Evolutionary conservation across 2,329 filamentous ascomycete species (phyloP).

Genomic region (Chrysoporthe deuterocubensis): DNA sequence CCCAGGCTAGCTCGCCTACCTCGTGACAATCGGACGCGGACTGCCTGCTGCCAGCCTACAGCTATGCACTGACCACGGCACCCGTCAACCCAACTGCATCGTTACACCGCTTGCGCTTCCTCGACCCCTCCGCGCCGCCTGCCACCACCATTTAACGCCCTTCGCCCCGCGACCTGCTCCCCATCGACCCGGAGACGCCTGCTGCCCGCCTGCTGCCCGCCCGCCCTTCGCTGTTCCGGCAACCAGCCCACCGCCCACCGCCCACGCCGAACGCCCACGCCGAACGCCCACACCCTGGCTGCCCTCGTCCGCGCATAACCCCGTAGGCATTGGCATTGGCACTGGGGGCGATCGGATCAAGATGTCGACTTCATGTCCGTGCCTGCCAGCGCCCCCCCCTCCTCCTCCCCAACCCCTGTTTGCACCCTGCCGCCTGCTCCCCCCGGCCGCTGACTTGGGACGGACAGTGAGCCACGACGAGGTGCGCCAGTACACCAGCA

Average conservation of each 20-base stretch:
- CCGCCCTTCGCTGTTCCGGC: background rate
- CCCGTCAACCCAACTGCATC: conserved; percentile 10
- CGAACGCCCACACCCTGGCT: too few species aligned
- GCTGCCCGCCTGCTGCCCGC: background rate
- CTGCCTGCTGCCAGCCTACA: conserved; percentile 18
- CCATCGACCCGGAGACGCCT: background rate
- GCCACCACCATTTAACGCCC: background rate
- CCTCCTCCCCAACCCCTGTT: background rate
- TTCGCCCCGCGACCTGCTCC: background rate
- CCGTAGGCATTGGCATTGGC: background rate
- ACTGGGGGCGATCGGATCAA: conserved; percentile 5
- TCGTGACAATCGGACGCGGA: conserved; percentile 18
- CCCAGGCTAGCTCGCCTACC: conserved; percentile 10
- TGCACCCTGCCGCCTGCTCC: background rate
- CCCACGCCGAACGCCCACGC: background rate
- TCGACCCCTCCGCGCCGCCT: background rate
- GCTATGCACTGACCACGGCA: conserved; percentile 28
- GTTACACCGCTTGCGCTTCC: conserved; percentile 16
- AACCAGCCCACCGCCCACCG: conserved; percentile 1
- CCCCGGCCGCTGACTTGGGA: conserved; percentile 12
- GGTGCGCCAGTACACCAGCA: conserved; percentile 55
- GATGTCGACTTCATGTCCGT: conserved; percentile 19
- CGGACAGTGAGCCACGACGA: conserved; percentile 54
- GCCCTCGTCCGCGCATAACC: too few species aligned
- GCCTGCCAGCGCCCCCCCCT: background rate